Evolutionary conservation across 306 rosid species (phyloP), one percentile per base, ranked within the genome.

Genomic region (Acacia melanoxylon): DNA sequence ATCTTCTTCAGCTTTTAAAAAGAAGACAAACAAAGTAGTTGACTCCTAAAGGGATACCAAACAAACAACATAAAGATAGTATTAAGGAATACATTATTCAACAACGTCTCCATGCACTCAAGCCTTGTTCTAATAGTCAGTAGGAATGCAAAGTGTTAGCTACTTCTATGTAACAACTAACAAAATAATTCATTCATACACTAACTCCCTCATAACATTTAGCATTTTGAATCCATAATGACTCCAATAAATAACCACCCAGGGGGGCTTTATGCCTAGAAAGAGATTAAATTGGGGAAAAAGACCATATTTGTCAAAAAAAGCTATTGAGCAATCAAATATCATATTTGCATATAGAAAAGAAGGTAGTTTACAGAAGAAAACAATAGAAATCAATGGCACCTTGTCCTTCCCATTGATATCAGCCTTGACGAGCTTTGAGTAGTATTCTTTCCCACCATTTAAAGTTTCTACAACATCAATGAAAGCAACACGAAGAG

Each of bases 361-460:
- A 13, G 54, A 44, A 45, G 58, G 22, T 25, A 46, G n/a, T 22
- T 20, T 14, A 52, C 72, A 25, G 20, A 75, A 19, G 66, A 10
- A 79, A 48, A 20, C 71, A 74, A 51, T 46, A 71, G 76, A 89
- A 56, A 87, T 52, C 41, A 80, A 84, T 22, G 7, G 56, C 67
- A 95, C 99, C 99, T 91, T 89, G 86, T 95, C 99, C 77, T 93
- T 90, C 86, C 99, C 93, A 82, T 89, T 95, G 81, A 95, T 83
- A 86, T 93, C 99, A 74, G 97, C 94, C 84, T 95, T 95, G 80
- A 91, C 97, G 7, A 95, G 99, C 85, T 93, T 95, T 45, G 99
- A 95, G 86, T 86, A 90, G 88, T 85, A 95, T 72, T 95, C 99
- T 86, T 80, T 84, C 69, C 97, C 99, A 77, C 92, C 98, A 78